phyloP scores from a whole-genome alignment of 1,284 basidiomycete genomes.

The Xerocomus minutiporus region DNA sequence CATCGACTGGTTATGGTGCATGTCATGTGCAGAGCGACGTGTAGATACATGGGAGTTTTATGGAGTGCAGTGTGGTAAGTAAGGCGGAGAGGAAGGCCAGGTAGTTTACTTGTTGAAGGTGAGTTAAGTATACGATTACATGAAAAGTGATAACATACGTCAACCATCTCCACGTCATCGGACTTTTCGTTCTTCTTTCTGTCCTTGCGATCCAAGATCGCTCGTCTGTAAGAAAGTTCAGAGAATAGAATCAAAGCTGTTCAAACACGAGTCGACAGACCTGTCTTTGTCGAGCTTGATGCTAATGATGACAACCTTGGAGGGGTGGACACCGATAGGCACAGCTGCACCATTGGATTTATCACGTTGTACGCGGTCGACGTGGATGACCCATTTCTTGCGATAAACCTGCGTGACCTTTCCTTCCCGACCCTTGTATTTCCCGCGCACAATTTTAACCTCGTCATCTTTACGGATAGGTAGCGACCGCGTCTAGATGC shows the following conservation, averaged over 20 bases:
- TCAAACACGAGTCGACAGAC: conserved; percentile 36
- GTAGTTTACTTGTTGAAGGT: conserved; percentile 22
- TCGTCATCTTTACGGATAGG: conserved; percentile 99
- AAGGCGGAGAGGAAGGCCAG: conserved; percentile 21
- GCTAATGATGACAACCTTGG: conserved; percentile 92
- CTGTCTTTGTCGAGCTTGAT: conserved; percentile 90
- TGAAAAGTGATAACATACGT: conserved; percentile 47
- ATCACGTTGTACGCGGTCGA: conserved; percentile 97
- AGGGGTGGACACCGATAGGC: conserved; percentile 94
- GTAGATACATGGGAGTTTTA: conserved; percentile 56
- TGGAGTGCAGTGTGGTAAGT: conserved; percentile 33
- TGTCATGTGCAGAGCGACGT: conserved; percentile 45
- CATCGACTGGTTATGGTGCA: conserved; percentile 40
- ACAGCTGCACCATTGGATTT: conserved; percentile 96
- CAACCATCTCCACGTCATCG: conserved; percentile 71
- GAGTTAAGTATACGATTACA: conserved; percentile 9
- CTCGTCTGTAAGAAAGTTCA: conserved; percentile 47
- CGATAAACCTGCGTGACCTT: conserved; percentile 97
- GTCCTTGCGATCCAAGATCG: conserved; percentile 79
- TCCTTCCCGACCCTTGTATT: conserved; percentile 98
- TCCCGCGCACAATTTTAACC: conserved; percentile 92
- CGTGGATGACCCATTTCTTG: conserved; percentile 99
- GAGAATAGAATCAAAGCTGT: not conserved
- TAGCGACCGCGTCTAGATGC: conserved; percentile 77
- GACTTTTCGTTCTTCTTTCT: conserved; percentile 54